Evolutionary conservation across 305 asterid genomes (phyloP), one percentile per base, ranked within the genome.

Genomic region (Fraxinus xanthoxyloides): DNA sequence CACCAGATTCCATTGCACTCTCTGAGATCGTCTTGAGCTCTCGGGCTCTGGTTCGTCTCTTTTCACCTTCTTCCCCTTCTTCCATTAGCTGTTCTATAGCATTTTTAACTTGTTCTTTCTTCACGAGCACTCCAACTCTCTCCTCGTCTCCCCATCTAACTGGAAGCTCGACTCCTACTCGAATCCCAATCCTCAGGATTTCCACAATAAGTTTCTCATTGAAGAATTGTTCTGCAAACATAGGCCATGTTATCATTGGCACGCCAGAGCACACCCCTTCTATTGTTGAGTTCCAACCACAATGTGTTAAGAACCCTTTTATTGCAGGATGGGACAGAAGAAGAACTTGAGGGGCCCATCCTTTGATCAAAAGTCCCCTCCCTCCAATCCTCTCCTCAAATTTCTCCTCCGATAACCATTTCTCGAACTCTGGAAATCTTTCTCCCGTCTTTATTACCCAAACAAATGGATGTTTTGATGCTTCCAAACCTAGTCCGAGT

Each of bases 81-180:
- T 89, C 88, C 89, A 87, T 88, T 43, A 90, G 35, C 84, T 36
- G 75, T 51, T 83, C 88, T 7, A 91, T n/a, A n/a, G 87, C 93
- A 12, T 54, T 74, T 32, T 9, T 84, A 35, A 91, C 84, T 56
- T 83, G 85, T 13, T 88, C 92, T 77, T 82, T 88, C 69, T 38
- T 77, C 69, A 92, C 93, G 32, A 87, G 72, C 0, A 92, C 92
- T 12, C 95, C 95, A 5, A 85, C 91, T 77, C 84, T 91, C 63
- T 87, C 89, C 61, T 90, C 93, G 23, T 91, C 95, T 26, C 95
- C 91, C 92, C 90, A 91, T 46, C 84, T 82, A 32, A 91, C 92
- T 0, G 91, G 90, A 59, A 83, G 77, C 59, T 89, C 85, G n/a
- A 83, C 88, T 0, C 92, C 94, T 9, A 88, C 72, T 34, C 88